Base-by-base conservation (phyloP, 148 eudicot genomes). In the Pouteria glomerata region DNA sequence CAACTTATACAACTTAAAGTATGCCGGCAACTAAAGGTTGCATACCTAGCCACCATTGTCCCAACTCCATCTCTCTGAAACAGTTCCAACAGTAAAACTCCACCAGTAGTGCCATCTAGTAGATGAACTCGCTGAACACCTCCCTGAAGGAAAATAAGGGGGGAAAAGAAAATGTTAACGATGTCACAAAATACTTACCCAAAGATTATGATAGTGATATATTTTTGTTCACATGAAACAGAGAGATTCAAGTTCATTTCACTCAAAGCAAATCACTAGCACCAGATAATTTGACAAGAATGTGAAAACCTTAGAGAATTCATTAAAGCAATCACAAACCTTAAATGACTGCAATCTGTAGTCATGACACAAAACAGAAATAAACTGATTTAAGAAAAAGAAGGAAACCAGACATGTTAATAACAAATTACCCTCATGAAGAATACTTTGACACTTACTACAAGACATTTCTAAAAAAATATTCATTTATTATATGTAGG, bases 121-220 rank as follows among this genome's bases (percentile, higher is more conserved):
- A 94, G 73, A 79, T 94, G 98, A 63, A 94, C 98, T 82, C 98
- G 87, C 77, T 89, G 93, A 64, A 94, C 98, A 39, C 98, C 97
- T 59, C 98, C 97, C 98, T 94, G 90, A 64, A 70, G 44, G 59
- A 71, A 69, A 55, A 57, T 33, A 26, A 44, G 16, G 8, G 3
- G 63, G 37, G 24, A 10, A 6, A 62, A 5, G 3, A 27, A 21
- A 35, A 37, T 0, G 13, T 34, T 39, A 61, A n/a, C 29, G 23
- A 60, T 31, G 13, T 23, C 42, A 5, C 39, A 16, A 41, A 8
- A n/a, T 31, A 18, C 64, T 21, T 8, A 33, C 18, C 66, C 37
- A 21, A 62, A 11, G 37, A 8, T 35, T 62, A 26, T 37, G 66
- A 37, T 24, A 62, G 18, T 24, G n/a, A 33, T 7, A 34, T 26